Base-by-base conservation (phyloP, 257 asterid species). In the Haberlea rhodopensis region DNA sequence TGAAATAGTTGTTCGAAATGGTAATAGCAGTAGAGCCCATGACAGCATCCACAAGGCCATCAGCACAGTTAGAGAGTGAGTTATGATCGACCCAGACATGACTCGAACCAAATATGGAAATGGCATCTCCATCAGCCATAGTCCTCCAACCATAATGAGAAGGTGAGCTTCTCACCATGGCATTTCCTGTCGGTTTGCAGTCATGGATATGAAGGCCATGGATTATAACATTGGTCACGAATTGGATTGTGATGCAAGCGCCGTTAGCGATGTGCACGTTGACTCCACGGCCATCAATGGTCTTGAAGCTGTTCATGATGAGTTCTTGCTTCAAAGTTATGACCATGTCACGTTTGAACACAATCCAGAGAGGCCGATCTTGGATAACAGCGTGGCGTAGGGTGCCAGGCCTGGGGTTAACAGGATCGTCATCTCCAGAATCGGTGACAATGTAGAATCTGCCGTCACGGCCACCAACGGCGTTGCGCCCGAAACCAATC, bases 11-110 rank as follows among this genome's bases (percentile, higher is more conserved):
- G 80, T 91, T 91, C 2, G 97, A 91, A 71, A 90, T 86, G 73
- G 97, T 88, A 49, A 90, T 80, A 5, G 96, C 91, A 20, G 94
- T 90, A 66, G 97, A 90, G 8, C 97, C 97, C 96, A 90, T 90
- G 32, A 90, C 88, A 67, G 97, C 97, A 70, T 90, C 97, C 20
- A 90, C 91, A 59, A 90, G 95, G 20, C 97, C 97, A 67, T 90
- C 97, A 15, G 96, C 95, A 21, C 97, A 90, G 54, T 85, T 83
- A 27, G 95, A 85, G 23, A 90, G 89, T 2, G 97, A 90, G 59
- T 88, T 88, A 61, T 90, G 97, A 69, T 90, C 97, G 5, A 90
- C 78, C 97, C 97, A 90, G n/a, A 90, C 54, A 57, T 90, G 96
- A 77, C 96, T 88, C 27, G 97, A 82, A 9, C 95, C 94, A 5